phyloP scores from a whole-genome alignment of 2,329 filamentous ascomycete genomes.

The Pseudophaeomoniella oleicola region DNA sequence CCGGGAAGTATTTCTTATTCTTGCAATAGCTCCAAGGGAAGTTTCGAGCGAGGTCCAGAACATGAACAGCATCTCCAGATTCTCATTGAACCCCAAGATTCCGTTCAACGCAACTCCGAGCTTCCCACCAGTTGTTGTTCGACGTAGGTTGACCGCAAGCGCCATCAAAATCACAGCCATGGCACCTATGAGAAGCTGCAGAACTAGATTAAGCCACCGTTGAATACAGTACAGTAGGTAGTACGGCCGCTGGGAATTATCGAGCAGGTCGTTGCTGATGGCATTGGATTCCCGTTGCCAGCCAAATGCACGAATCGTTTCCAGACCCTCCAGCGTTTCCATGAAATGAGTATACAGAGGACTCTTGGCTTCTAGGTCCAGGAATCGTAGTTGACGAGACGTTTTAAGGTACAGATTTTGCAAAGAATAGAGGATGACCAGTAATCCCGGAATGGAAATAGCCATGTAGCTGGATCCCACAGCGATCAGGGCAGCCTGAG shows the following conservation, averaged over 20 bases:
- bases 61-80: slow-evolving; percentile 34
- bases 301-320: slow-evolving; percentile 8
- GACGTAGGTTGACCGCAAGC: slow-evolving; percentile 5
- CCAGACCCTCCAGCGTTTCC: slow-evolving; percentile 6
- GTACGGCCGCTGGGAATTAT: slow-evolving; percentile 10
- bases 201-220: slow-evolving; percentile 10
- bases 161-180: slow-evolving; percentile 5
- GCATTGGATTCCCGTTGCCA: slow-evolving; percentile 2
- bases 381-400: slow-evolving; percentile 7
- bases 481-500: slow-evolving; percentile 4
- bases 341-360: slow-evolving; percentile 8
- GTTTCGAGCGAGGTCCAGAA: slow-evolving; percentile 45
- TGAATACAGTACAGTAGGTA: slow-evolving; percentile 12
- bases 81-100: slow-evolving; percentile 37
- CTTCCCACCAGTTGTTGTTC: slow-evolving; percentile 12
- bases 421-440: background rate
- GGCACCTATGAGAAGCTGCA: slow-evolving; percentile 8
- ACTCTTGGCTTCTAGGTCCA: slow-evolving; percentile 10
- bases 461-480: background rate
- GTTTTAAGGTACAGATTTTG: slow-evolving; percentile 6
- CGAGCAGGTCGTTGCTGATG: slow-evolving; percentile 4
- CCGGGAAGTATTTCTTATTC: slow-evolving; percentile 38
- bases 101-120: slow-evolving; percentile 40
- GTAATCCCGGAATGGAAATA: background rate
- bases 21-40: slow-evolving; percentile 39